Base-by-base conservation (phyloP, 2,329 filamentous ascomycete species). In the Colletotrichum sp. region DNA sequence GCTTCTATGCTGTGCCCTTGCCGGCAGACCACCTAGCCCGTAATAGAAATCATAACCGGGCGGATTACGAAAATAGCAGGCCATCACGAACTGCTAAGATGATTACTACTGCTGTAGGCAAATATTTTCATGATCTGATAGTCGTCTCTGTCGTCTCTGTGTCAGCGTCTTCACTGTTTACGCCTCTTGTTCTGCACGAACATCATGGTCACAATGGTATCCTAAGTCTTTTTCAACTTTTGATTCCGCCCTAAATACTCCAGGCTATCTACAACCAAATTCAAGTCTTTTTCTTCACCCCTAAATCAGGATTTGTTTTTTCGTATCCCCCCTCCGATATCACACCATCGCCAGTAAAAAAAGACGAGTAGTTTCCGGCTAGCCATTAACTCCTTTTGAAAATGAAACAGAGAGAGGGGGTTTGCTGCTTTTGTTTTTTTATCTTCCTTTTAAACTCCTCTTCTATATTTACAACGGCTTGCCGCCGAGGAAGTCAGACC, bases 401-500 rank as follows among this genome's bases (percentile, higher is more conserved):
- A 70, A 70, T 61, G 36, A 26, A 69, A 69, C 56, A 69, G 55
- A 61, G 52, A 38, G 28, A 18, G 30, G 24, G 10, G 32, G 48
- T 30, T n/a, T 5, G 30, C 21, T 26, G 18, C 36, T 34, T 38
- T 52, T 24, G 24, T 58, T 43, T 30, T 32, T 69, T 38, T 32
- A 30, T n/a, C 12, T 34, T 67, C 34, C 30, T 56, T 21, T 55
- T 13, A 16, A 21, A 61, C 34, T 28, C n/a, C 43, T 52, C 43
- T 52, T 52, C 43, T 26, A 30, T 76, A 73, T 87, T 88, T 92
- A 95, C 88, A 95, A 87, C 69, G 93, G 93, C 90, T 95, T 95
- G 81, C 94, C 93, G 78, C 96, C 96, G 81, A 98, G 94, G 85
- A 98, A 99, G 81, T 98, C 94, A 79, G 95, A 97, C 97, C 97